A percentile compares a stretch with the other conserved stretches of the same genome.
phyloP scores from a whole-genome alignment of 441 rosid genomes.

The Gossypium schwendimanii region DNA sequence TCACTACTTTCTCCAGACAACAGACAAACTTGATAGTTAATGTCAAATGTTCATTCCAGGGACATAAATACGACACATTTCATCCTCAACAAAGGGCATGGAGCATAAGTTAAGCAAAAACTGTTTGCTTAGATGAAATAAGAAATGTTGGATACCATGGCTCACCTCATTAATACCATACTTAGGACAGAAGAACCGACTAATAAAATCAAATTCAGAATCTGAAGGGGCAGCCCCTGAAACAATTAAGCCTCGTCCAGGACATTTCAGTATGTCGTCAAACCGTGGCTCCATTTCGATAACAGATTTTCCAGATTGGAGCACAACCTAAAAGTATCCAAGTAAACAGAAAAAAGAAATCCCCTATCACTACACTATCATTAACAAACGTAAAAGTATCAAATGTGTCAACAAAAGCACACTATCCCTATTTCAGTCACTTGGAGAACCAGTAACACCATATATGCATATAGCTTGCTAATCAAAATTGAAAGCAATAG shows the following conservation, averaged over 20 bases:
- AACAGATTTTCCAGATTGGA: conserved; percentile 56
- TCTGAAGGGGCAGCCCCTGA: conserved; percentile 45
- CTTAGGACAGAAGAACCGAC: conserved; percentile 62
- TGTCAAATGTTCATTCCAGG: too few species aligned
- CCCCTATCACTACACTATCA: background rate
- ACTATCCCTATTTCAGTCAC: background rate
- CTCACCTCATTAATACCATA: conserved; percentile 19
- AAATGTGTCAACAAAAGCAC: background rate
- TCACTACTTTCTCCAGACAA: background rate
- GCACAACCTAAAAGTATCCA: conserved; percentile 36
- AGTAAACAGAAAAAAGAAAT: background rate
- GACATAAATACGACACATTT: too few species aligned
- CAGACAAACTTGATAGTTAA: background rate
- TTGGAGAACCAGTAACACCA: background rate
- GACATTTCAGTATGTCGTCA: conserved; percentile 45
- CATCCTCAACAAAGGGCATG: background rate
- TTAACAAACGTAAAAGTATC: background rate
- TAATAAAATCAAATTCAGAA: conserved; percentile 58
- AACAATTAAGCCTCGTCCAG: conserved; percentile 52
- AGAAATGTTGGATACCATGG: background rate
- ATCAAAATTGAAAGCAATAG: background rate
- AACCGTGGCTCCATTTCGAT: conserved; percentile 38
- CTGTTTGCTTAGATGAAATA: background rate
- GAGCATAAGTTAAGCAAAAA: background rate
- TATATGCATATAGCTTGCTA: background rate